Base-by-base conservation (phyloP, 495 filamentous ascomycete genomes). In the Podospora anserina region DNA sequence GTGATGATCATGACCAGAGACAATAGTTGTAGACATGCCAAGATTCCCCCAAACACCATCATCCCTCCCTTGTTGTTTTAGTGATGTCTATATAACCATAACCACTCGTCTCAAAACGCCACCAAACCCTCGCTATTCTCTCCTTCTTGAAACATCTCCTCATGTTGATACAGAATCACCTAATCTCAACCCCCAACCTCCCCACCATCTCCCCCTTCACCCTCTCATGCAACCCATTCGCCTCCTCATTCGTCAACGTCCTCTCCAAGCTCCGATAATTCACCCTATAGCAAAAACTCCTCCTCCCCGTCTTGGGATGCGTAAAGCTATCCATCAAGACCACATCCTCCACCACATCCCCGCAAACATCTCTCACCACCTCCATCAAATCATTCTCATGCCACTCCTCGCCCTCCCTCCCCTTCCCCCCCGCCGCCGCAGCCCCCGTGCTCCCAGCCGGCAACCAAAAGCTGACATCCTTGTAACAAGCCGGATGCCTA, bases 361-460 rank as follows among this genome's bases (percentile, higher is more conserved):
- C 93, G 9, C 86, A 91, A 30, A 92, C 85, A 27, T 87, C 87
- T 56, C 95, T 85, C 15, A 97, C 89, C 62, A 96, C 83, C 81
- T 98, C 95, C 94, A 97, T 97, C 55, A 99, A 80, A 80, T 99
- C 96, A 78, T 99, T 98, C 79, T 94, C 94, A 74, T 97, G 93
- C 70, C 96, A 91, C 58, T 82, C 80, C 76, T 16, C 23, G 23
- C 23, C 64, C 71, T 32, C 77, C 78, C 19, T 81, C 78, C 39
- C 76, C 78, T 77, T 77, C 28, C 60, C 84, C 83, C 61, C 87
- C 87, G 16, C 86, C 84, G 63, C 87, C 80, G 30, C 64, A 63
- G 83, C 85, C 18, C 80, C 79, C 0, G 86, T 79, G 6, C 15
- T 13, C 2, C 39, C 15, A 49, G 85, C 80, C 19, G 83, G 83